Conservation (phyloP, 805 yeast species). For the Nakazawaea holstii region DNA sequence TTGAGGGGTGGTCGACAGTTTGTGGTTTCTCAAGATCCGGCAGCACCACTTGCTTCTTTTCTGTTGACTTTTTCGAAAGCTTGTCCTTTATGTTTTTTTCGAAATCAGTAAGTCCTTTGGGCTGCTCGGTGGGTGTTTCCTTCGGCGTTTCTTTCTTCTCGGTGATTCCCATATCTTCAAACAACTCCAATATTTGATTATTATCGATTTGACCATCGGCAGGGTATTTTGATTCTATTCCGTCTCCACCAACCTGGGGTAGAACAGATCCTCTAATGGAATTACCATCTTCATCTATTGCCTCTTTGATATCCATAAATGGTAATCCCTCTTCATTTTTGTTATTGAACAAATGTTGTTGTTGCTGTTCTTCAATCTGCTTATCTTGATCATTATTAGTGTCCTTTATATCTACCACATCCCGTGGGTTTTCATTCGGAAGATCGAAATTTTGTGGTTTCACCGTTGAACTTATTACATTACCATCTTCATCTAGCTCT, state of each 20-base stretch:
- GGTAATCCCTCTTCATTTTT: slow-evolving; percentile 46
- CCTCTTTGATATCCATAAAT: slow-evolving; percentile 73
- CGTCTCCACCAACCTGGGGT: slow-evolving; percentile 27
- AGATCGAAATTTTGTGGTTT: slow-evolving; percentile 27
- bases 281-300: slow-evolving; percentile 75
- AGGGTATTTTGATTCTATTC: slow-evolving; percentile 9
- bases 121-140: neutral
- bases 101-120: slow-evolving; percentile 1
- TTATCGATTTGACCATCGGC: slow-evolving; percentile 18
- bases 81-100: slow-evolving; percentile 8
- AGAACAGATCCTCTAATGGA: slow-evolving; percentile 38
- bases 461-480: slow-evolving; percentile 45
- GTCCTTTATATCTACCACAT: neutral
- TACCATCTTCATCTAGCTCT: slow-evolving; percentile 79
- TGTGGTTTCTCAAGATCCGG: neutral
- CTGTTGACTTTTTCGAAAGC: neutral
- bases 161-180: slow-evolving; percentile 28
- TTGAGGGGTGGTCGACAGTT: neutral
- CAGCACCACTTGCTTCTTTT: neutral
- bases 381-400: neutral
- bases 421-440: neutral
- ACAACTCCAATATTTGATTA: slow-evolving; percentile 25
- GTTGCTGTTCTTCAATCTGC: neutral
- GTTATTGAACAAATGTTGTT: slow-evolving; percentile 4
- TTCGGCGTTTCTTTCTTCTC: neutral